phyloP scores from a whole-genome alignment of 2,329 filamentous ascomycete species.

The Exophiala mesophila region DNA sequence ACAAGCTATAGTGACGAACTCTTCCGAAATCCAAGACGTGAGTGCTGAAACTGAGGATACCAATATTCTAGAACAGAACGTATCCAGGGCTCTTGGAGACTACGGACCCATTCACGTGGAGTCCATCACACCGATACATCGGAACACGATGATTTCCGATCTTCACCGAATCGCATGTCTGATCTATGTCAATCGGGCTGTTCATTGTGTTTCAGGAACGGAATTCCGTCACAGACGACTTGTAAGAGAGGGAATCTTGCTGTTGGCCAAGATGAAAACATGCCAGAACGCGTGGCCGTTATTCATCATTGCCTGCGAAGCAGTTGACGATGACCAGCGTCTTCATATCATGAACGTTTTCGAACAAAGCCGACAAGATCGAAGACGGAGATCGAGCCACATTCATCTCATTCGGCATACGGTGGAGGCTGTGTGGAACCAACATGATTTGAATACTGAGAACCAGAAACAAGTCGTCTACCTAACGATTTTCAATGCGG shows the following conservation, averaged over 20 bases:
- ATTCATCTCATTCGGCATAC: constrained; percentile 20
- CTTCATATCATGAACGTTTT: constrained; percentile 17
- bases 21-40: constrained; percentile 9
- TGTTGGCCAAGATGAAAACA: constrained; percentile 18
- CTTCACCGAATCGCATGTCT: constrained; percentile 19
- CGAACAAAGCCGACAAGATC: constrained; percentile 15
- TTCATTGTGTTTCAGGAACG: constrained; percentile 13
- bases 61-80: constrained; percentile 15
- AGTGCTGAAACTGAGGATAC: constrained; percentile 9
- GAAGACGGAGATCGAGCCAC: constrained; percentile 19
- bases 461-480: constrained; percentile 13
- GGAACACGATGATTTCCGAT: constrained; percentile 15
- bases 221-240: constrained; percentile 18
- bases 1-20: constrained; percentile 12
- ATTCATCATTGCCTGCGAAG: constrained; percentile 23
- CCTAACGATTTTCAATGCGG: constrained; percentile 17
- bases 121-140: constrained; percentile 8
- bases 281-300: constrained; percentile 22
- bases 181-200: constrained; percentile 20
- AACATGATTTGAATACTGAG: constrained; percentile 17
- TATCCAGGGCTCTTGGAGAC: constrained; percentile 13
- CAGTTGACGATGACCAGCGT: constrained; percentile 14
- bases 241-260: constrained; percentile 19
- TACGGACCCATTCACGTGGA: constrained; percentile 15
- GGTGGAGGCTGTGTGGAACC: constrained; percentile 18